phyloP scores from a whole-genome alignment of 106 monocot species.

The Dendrobium chrysotoxum region DNA sequence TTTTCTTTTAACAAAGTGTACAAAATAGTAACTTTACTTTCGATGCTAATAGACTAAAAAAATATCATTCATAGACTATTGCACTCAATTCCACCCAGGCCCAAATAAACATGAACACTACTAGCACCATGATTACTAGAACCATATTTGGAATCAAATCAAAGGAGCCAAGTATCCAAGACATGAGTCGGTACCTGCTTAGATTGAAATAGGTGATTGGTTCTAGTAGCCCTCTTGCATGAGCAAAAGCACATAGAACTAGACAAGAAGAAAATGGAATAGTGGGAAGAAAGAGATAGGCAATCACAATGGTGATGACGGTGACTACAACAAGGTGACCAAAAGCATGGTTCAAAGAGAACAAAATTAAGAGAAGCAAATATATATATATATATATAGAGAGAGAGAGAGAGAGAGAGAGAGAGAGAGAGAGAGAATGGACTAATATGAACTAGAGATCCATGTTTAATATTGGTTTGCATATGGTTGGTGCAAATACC shows the following conservation, averaged over 20 bases:
- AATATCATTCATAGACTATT: not conserved
- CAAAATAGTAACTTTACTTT: not conserved
- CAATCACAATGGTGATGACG: not conserved
- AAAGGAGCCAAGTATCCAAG: not conserved
- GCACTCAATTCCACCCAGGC: not conserved
- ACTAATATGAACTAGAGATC: too few relatives aligned
- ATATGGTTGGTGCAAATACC: not conserved
- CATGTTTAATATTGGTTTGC: not conserved
- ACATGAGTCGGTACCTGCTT: not conserved
- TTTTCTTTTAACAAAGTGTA: not conserved
- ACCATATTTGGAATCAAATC: not conserved
- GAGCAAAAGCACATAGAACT: not conserved
- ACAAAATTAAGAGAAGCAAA: not conserved
- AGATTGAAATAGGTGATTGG: not conserved
- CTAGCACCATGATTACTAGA: not conserved
- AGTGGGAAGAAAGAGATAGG: not conserved
- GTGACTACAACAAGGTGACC: not conserved
- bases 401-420: not conserved
- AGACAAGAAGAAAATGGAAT: not conserved
- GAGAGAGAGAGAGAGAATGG: not conserved
- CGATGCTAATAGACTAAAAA: not conserved
- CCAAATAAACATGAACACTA: not conserved
- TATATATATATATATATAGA: not conserved
- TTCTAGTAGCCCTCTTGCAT: not conserved
- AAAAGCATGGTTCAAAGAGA: not conserved